These are phyloP conservation scores for Mycena metata DNA, from an alignment of 768 basidiomycete genomes.

Conservation along the genomic window DNA sequence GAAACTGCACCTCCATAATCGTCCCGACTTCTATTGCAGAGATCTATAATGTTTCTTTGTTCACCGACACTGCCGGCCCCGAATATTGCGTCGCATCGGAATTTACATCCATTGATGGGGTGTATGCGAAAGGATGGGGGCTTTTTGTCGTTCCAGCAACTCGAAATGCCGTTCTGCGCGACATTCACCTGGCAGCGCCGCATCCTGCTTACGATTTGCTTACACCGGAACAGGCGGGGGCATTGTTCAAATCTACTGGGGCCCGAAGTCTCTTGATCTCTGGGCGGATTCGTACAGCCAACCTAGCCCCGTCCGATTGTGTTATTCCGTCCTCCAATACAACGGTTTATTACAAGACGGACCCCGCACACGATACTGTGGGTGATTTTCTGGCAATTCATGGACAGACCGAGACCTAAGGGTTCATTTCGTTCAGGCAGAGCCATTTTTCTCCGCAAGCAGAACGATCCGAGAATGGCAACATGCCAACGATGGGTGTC, in stretches of 20 bases:
- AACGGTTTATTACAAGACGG: constrained; percentile 57
- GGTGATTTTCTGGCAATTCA: constrained; percentile 3
- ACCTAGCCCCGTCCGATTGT: constrained; percentile 49
- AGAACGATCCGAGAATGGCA: constrained; percentile 58
- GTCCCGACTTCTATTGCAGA: constrained; percentile 46
- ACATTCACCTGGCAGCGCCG: constrained; percentile 60
- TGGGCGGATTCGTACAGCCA: constrained; percentile 56
- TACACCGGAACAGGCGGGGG: constrained; percentile 56
- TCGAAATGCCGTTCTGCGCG: constrained; percentile 40
- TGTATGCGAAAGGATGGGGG: constrained; percentile 54
- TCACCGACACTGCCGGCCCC: constrained; percentile 40
- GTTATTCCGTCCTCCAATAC: constrained; percentile 40
- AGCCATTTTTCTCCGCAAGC: constrained; percentile 61
- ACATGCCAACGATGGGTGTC: constrained; percentile 53
- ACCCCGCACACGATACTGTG: constrained; percentile 62
- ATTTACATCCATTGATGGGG: constrained; percentile 22
- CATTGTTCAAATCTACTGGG: constrained; percentile 53
- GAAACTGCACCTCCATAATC: constrained; percentile 47
- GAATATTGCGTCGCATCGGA: constrained; percentile 53
- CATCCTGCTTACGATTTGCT: constrained; percentile 57
- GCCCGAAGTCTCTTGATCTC: constrained; percentile 59
- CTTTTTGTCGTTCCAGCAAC: constrained; percentile 49
- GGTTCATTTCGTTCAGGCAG: constrained; percentile 45
- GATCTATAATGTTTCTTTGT: constrained; percentile 46
- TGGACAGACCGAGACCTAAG: no score